These are phyloP conservation scores for Huntiella moniliformis DNA, from an alignment of 2,329 filamentous ascomycete genomes.

Conservation along the genomic window DNA sequence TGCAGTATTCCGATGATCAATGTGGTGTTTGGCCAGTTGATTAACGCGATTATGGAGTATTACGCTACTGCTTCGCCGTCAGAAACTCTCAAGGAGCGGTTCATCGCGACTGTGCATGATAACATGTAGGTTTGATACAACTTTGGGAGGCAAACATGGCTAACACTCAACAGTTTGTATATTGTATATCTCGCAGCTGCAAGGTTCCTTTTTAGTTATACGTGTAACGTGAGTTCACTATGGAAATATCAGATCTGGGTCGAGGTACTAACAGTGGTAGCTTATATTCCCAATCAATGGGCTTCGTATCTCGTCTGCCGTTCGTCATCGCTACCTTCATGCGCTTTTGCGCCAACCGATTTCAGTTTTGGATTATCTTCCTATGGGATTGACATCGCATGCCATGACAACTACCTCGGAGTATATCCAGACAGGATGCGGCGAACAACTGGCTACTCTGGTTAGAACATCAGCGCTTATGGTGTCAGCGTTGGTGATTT, in stretches of 20 bases:
- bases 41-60: conserved; percentile 1
- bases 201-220: conserved; percentile 18
- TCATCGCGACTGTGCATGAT: neutral
- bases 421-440: conserved; percentile 34
- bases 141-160: neutral
- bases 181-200: conserved; percentile 19
- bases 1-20: conserved; percentile 19
- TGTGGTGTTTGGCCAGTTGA: conserved; percentile 18
- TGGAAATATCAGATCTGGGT: neutral
- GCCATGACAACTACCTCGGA: conserved; percentile 34
- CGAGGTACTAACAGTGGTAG: neutral
- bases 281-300: conserved; percentile 26
- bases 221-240: conserved; percentile 17
- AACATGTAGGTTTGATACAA: neutral
- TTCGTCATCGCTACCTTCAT: conserved; percentile 30
- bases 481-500: conserved; percentile 28
- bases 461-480: conserved; percentile 24
- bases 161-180: conserved; percentile 2
- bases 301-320: conserved; percentile 28
- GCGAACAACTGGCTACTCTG: conserved; percentile 28
- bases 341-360: conserved; percentile 31
- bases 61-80: neutral
- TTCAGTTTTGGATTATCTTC: conserved; percentile 28
- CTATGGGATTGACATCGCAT: conserved; percentile 30
- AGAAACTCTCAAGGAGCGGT: neutral